Evolutionary conservation across 805 yeast genomes (phyloP), one percentile per base, ranked within the genome.

Genomic region (Candida boleticola): DNA sequence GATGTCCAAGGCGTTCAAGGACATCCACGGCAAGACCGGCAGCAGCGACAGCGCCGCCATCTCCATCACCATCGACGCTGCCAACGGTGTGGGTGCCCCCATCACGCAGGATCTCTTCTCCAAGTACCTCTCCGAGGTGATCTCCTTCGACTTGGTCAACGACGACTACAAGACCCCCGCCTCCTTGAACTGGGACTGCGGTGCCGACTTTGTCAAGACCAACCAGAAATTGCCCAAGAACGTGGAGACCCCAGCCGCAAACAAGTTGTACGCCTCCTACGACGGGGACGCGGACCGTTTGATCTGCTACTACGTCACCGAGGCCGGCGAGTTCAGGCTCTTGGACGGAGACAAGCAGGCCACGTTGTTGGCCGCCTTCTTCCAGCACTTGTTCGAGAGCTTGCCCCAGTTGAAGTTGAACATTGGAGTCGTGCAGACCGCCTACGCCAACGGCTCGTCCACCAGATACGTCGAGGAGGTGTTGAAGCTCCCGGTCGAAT

Each of bases 221-320:
- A 80, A 82, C 59, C 98, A 93, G 57, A 73, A 64, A 42, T 71
- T 85, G 35, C 99, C 99, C 5, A 61, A 68, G 3, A 83, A 81
- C 30, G 26, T 20, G n/a, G 47, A 47, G 4, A 42, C 49, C 4
- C 77, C 81, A 0, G 53, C 49, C 2, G 65, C 77, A 4, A 62
- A 67, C 34, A 63, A 71, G 44, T 66, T 90, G 39, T 84, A 79
- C 53, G 84, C 95, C 5, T 87, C 96, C 1, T 89, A 89, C 57
- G 99, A 93, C 59, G 99, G 99, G 39, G 99, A 93, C 61, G 98
- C 99, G 3, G 99, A 93, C 61, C 75, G 99, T 54, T 83, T 93
- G 39, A 87, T 93, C 18, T 87, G 88, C 57, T 93, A 85, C 61
- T 84, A 77, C 60, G 63, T 68, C 35, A 71, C 70, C 36, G 34